phyloP scores from a whole-genome alignment of 2,329 filamentous ascomycete genomes.

The Paecilomyces formosus region DNA sequence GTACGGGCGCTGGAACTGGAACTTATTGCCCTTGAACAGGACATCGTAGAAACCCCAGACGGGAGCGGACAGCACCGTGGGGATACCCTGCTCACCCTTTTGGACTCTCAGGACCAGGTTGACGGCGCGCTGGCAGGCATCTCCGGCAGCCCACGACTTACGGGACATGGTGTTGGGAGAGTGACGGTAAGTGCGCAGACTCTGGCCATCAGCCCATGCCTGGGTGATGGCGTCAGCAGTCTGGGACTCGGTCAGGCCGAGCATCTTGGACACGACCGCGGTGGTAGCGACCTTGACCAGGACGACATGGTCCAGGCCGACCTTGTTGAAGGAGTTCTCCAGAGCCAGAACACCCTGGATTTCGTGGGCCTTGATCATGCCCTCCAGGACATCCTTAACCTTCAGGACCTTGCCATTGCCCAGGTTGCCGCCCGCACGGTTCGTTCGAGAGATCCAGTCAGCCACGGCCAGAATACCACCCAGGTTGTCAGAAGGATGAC shows the following conservation, averaged over 20 bases:
- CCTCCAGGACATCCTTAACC: constrained; percentile 84
- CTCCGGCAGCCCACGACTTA: constrained; percentile 98
- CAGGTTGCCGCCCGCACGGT: constrained; percentile 71
- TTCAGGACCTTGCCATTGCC: constrained; percentile 73
- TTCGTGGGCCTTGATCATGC: constrained; percentile 98
- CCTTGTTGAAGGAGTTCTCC: constrained; percentile 98
- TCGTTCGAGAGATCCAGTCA: constrained; percentile 95
- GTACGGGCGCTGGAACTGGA: constrained; percentile 92
- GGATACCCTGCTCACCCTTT: constrained; percentile 83
- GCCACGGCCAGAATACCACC: constrained; percentile 94
- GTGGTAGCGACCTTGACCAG: constrained; percentile 96
- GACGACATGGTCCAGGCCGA: constrained; percentile 94
- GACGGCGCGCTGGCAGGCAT: constrained; percentile 92
- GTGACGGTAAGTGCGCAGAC: constrained; percentile 93
- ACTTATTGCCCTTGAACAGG: constrained; percentile 90
- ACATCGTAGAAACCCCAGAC: constrained; percentile 99
- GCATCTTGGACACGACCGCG: constrained; percentile 90
- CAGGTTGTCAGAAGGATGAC: constrained; percentile 95
- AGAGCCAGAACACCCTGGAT: constrained; percentile 96
- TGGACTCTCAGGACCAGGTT: constrained; percentile 85
- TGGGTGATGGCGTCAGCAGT: constrained; percentile 94
- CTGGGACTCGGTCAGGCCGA: constrained; percentile 81
- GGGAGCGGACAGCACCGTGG: constrained; percentile 85
- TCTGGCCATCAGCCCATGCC: constrained; percentile 95
- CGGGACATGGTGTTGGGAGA: constrained; percentile 98